A percentile compares a stretch with the other conserved stretches of the same genome.
Evolutionary conservation across 106 monocot species (phyloP).

Genomic region (Amphibolis antarctica): DNA sequence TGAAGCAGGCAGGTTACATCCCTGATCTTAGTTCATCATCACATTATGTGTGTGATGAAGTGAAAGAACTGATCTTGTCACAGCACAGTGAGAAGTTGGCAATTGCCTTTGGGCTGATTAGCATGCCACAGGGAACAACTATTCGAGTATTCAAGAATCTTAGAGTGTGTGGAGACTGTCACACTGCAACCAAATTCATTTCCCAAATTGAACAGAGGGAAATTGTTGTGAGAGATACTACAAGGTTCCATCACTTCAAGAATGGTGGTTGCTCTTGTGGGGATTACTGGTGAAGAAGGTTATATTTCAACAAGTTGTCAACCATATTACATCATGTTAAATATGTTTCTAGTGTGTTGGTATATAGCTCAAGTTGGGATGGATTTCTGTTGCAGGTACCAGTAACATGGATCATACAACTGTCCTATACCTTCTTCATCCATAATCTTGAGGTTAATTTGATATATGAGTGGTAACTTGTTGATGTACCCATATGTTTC

Average conservation of each 20-base stretch:
- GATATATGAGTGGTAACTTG: too few relatives aligned
- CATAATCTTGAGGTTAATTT: too few relatives aligned
- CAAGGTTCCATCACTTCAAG: constrained; percentile 52
- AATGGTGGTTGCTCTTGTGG: constrained; percentile 50
- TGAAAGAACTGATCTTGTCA: constrained; percentile 33
- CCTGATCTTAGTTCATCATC: constrained; percentile 17
- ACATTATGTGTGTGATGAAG: constrained; percentile 47
- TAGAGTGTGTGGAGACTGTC: constrained; percentile 60
- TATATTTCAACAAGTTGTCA: too few relatives aligned
- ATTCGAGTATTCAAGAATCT: constrained; percentile 57
- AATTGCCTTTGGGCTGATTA: constrained; percentile 42
- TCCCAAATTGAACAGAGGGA: constrained; percentile 23
- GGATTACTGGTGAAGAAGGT: constrained; percentile 51
- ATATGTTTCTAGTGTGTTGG: too few relatives aligned
- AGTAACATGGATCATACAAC: too few relatives aligned
- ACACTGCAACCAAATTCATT: constrained; percentile 45
- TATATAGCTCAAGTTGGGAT: too few relatives aligned
- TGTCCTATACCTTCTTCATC: too few relatives aligned
- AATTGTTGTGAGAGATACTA: constrained; percentile 43
- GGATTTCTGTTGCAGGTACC: too few relatives aligned
- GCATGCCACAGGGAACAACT: constrained; percentile 29
- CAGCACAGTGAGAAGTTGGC: constrained; percentile 61
- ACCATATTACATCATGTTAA: too few relatives aligned
- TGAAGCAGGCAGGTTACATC: constrained; percentile 30
- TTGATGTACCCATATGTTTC: too few relatives aligned